A percentile compares a stretch with the other conserved stretches of the same genome.
Conservation (phyloP, 768 basidiomycete genomes). For the Russula abietina region DNA sequence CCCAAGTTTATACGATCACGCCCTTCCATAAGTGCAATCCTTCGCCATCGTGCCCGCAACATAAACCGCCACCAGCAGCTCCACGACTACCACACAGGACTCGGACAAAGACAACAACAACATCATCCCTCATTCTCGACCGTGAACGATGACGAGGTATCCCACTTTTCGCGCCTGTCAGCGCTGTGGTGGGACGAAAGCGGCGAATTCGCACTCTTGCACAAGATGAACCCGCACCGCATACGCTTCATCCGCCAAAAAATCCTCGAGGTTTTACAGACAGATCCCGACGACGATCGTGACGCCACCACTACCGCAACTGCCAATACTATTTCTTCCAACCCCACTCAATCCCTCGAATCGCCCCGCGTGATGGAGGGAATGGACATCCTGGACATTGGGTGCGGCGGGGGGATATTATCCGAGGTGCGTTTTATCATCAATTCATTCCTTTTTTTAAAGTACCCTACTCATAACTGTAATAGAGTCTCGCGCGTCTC, state of each 20-base stretch:
- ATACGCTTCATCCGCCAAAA: slow-evolving; percentile 79
- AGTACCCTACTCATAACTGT: too few species aligned
- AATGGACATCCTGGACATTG: slow-evolving; percentile 78
- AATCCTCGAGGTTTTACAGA: slow-evolving; percentile 55
- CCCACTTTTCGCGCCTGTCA: slow-evolving; percentile 83
- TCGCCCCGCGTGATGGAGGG: slow-evolving; percentile 45
- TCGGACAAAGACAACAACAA: not conserved
- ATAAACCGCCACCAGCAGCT: not conserved
- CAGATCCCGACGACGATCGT: slow-evolving; percentile 31
- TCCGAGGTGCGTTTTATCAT: slow-evolving; percentile 58
- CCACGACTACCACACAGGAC: not conserved
- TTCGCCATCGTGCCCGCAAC: not conserved
- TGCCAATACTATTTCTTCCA: slow-evolving; percentile 9
- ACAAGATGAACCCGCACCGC: slow-evolving; percentile 91
- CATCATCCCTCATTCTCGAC: slow-evolving; percentile 32
- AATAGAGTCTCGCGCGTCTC: slow-evolving; percentile 76
- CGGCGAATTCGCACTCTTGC: slow-evolving; percentile 83
- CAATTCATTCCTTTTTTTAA: not conserved
- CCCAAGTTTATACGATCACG: not conserved
- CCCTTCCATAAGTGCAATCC: not conserved
- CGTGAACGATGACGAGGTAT: slow-evolving; percentile 75
- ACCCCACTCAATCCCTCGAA: slow-evolving; percentile 23
- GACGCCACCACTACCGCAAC: slow-evolving; percentile 25
- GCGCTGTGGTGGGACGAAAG: slow-evolving; percentile 95
- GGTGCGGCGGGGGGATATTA: slow-evolving; percentile 92